Evolutionary conservation across 345 rosid genomes (phyloP).

Genomic region (Iberis pinnata): DNA sequence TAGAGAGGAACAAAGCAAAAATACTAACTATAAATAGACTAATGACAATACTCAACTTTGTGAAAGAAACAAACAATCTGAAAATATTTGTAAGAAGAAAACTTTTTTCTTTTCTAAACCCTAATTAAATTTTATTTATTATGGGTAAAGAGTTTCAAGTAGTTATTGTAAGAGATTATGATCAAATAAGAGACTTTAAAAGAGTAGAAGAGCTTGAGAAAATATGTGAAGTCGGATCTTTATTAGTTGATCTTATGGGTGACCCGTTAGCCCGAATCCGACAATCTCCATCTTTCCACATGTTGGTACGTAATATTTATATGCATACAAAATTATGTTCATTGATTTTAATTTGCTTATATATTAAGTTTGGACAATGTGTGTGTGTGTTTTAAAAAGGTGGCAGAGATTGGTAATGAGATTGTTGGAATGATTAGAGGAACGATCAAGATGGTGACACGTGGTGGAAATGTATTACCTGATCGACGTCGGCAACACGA

Average conservation of each 20-base stretch:
- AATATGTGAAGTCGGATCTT: slow-evolving; percentile 84
- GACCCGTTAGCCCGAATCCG: slow-evolving; percentile 99
- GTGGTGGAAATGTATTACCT: slow-evolving; percentile 45
- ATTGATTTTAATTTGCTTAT: neutral
- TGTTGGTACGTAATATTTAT: slow-evolving; percentile 55
- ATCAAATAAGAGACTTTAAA: slow-evolving; percentile 43
- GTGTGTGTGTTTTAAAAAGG: slow-evolving; percentile 53
- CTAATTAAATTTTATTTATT: neutral
- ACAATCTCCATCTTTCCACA: slow-evolving; percentile 88
- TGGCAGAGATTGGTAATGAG: slow-evolving; percentile 65
- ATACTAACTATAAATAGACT: slow-evolving; percentile 29
- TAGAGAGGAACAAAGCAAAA: slow-evolving; percentile 21
- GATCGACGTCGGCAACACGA: neutral
- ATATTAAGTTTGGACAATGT: slow-evolving; percentile 10
- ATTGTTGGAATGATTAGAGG: slow-evolving; percentile 93
- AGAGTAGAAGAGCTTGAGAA: slow-evolving; percentile 73
- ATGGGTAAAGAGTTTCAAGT: slow-evolving; percentile 28
- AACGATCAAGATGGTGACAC: slow-evolving; percentile 83
- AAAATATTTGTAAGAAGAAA: slow-evolving; percentile 16
- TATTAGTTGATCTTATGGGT: slow-evolving; percentile 92
- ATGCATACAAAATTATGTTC: neutral
- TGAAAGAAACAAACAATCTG: slow-evolving; percentile 18
- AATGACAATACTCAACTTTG: slow-evolving; percentile 26
- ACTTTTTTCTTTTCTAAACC: neutral
- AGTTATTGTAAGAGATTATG: slow-evolving; percentile 64